Conservation (phyloP, 805 yeast species). For the Candida qinlingensis region DNA sequence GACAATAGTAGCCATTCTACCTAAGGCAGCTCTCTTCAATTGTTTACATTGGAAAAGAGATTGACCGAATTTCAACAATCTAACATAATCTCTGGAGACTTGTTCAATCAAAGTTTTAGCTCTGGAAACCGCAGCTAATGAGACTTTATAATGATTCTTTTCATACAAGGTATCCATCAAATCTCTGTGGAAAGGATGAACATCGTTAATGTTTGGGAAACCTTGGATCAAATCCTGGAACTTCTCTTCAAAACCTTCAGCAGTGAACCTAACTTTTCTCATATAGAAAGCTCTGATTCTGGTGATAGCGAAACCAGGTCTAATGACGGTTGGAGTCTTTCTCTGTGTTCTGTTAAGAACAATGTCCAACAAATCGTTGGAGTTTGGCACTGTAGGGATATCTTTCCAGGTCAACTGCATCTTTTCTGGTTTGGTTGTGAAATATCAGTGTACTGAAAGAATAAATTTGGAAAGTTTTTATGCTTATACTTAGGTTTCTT, state of each 20-base stretch:
- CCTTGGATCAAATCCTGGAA: slow-evolving; percentile 79
- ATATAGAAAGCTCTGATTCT: slow-evolving; percentile 96
- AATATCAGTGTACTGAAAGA: not conserved
- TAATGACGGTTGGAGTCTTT: slow-evolving; percentile 97
- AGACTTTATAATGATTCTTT: slow-evolving; percentile 96
- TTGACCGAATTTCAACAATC: slow-evolving; percentile 95
- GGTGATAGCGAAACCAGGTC: slow-evolving; percentile 93
- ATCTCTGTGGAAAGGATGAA: slow-evolving; percentile 98
- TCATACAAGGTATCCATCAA: slow-evolving; percentile 96
- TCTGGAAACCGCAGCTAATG: slow-evolving; percentile 88
- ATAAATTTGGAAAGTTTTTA: not conserved
- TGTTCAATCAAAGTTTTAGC: slow-evolving; percentile 94
- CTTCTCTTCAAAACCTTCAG: slow-evolving; percentile 94
- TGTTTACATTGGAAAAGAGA: slow-evolving; percentile 98
- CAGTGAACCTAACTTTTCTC: slow-evolving; percentile 95
- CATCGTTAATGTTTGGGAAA: slow-evolving; percentile 94
- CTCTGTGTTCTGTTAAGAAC: slow-evolving; percentile 97
- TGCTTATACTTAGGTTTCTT: not conserved
- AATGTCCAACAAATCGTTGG: slow-evolving; percentile 92
- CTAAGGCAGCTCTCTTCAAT: slow-evolving; percentile 95
- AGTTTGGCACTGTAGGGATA: slow-evolving; percentile 88
- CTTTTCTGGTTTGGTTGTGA: slow-evolving; percentile 8
- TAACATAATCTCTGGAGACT: slow-evolving; percentile 90
- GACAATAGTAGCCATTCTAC: slow-evolving; percentile 98
- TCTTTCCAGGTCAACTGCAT: slow-evolving; percentile 99